These are phyloP conservation scores for Mimosa pudica DNA, from an alignment of 306 rosid genomes.

Conservation along the genomic window DNA sequence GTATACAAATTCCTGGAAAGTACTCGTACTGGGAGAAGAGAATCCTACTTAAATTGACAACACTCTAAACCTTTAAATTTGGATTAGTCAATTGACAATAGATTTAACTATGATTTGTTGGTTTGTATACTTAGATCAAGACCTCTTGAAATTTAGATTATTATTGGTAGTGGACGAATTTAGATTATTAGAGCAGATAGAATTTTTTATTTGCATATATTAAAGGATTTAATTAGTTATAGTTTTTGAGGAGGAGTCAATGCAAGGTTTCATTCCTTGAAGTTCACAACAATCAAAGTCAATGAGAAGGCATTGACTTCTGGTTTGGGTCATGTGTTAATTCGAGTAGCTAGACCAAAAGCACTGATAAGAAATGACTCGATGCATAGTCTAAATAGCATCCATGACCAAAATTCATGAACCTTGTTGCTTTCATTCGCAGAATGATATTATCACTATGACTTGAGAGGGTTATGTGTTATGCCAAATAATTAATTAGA, in stretches of 20 bases:
- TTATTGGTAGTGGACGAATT: no score
- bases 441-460: neutral
- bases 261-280: neutral
- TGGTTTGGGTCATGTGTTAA: neutral
- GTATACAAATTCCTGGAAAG: no score
- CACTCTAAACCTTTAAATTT: no score
- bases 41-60: no score
- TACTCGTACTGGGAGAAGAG: no score
- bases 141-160: no score
- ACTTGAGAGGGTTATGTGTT: neutral
- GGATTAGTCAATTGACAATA: no score
- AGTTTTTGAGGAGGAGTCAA: neutral
- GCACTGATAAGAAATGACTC: neutral
- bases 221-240: no score
- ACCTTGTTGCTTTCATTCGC: neutral
- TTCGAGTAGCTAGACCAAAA: neutral
- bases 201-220: no score
- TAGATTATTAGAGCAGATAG: no score
- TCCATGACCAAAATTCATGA: neutral
- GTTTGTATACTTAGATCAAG: no score
- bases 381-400: neutral
- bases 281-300: neutral
- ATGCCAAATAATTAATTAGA: neutral
- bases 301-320: neutral
- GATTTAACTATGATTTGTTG: no score